Percentiles rank a stretch among this genome's conserved stretches.
Conservation (phyloP, 257 asterid species). For the Primulina eburnea region DNA sequence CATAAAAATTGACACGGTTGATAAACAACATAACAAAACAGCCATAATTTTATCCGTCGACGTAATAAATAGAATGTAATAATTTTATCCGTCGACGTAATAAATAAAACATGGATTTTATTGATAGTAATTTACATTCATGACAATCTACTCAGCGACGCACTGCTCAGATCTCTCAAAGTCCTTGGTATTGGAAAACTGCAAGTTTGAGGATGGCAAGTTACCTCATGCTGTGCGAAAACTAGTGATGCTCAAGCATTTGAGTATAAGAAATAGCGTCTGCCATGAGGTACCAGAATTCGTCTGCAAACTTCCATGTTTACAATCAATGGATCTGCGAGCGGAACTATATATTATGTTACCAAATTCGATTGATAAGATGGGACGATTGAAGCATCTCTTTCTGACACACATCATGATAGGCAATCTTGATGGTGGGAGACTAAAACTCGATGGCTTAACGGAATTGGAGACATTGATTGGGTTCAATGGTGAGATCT, state of each 20-base stretch:
- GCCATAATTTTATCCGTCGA: too few relatives aligned
- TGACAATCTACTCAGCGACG: too few relatives aligned
- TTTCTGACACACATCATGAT: neutral
- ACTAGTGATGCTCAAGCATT: slow-evolving; percentile 20
- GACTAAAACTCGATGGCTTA: slow-evolving; percentile 11
- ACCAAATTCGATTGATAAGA: slow-evolving; percentile 3
- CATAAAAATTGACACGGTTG: too few relatives aligned
- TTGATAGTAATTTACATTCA: too few relatives aligned
- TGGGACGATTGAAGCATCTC: slow-evolving; percentile 23
- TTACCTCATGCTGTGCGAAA: neutral
- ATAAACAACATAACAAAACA: too few relatives aligned
- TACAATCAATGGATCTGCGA: slow-evolving; percentile 11
- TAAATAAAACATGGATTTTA: too few relatives aligned
- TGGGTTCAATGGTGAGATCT: neutral
- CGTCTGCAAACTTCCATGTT: neutral
- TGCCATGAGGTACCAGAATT: slow-evolving; percentile 10
- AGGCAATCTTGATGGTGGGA: neutral
- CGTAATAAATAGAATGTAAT: too few relatives aligned
- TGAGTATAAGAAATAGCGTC: neutral
- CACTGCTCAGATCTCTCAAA: slow-evolving; percentile 1
- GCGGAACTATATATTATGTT: accelerated
- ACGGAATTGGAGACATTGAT: slow-evolving; percentile 14
- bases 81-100: too few relatives aligned
- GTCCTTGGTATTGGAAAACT: neutral
- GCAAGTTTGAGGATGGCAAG: neutral